Evolutionary conservation across 495 filamentous ascomycete species (phyloP).

Genomic region (Penicillium angulare): DNA sequence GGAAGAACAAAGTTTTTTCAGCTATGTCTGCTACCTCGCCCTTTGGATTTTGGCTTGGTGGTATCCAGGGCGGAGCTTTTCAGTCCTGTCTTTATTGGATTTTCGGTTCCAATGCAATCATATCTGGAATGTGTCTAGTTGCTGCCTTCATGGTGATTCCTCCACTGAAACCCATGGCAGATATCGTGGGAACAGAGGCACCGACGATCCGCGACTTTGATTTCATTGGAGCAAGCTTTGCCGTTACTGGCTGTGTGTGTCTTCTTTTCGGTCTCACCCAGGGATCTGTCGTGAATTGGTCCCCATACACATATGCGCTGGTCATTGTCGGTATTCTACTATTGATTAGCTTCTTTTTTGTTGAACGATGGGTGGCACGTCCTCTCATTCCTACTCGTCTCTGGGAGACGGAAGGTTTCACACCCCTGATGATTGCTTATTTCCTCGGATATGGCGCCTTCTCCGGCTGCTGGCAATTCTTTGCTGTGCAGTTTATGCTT

Average conservation of each 20-base stretch:
- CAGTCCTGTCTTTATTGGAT: conserved; percentile 28
- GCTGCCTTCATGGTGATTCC: conserved; percentile 29
- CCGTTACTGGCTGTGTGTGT: conserved; percentile 26
- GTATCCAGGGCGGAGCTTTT: conserved; percentile 29
- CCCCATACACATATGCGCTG: conserved; percentile 27
- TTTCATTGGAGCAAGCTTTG: conserved; percentile 23
- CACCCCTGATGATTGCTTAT: conserved; percentile 47
- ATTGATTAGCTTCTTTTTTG: conserved; percentile 25
- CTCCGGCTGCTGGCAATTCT: conserved; percentile 51
- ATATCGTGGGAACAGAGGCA: conserved; percentile 23
- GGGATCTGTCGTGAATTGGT: conserved; percentile 28
- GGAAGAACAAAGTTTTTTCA: conserved; percentile 36
- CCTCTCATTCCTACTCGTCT: conserved; percentile 32
- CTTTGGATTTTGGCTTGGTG: conserved; percentile 33
- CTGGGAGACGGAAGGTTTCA: conserved; percentile 43
- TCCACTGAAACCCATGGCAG: conserved; percentile 25
- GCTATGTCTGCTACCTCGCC: conserved; percentile 33
- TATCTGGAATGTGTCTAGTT: conserved; percentile 24
- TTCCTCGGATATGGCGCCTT: conserved; percentile 48
- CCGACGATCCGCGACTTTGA: conserved; percentile 32
- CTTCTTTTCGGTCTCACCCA: conserved; percentile 35
- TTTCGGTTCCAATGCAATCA: conserved; percentile 29
- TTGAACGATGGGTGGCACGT: conserved; percentile 24
- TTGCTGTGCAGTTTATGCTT: conserved; percentile 51
- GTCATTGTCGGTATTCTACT: conserved; percentile 25